A percentile compares a stretch with the other conserved stretches of the same genome.
These are phyloP conservation scores for Chlorella sp. DNA, from an alignment of 139 green algal genomes.

Conservation along the genomic window DNA sequence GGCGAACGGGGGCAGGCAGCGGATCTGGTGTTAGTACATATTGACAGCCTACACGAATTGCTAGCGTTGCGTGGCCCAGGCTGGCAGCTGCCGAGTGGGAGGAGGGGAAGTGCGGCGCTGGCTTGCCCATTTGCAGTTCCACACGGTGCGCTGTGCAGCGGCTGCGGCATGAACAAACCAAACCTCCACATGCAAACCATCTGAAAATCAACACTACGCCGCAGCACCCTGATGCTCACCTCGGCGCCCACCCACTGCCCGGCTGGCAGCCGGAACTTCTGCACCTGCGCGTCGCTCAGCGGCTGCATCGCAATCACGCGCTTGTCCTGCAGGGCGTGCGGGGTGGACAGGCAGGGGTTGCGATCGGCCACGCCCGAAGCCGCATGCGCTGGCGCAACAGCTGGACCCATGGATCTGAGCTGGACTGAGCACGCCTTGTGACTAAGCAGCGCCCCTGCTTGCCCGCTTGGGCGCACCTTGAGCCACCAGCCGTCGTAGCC, in stretches of 20 bases:
- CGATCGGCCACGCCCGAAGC: neutral
- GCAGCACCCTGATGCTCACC: neutral
- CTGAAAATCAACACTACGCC: neutral
- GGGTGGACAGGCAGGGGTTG: neutral
- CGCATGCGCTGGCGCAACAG: neutral
- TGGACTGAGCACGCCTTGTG: no score
- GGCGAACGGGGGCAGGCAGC: neutral
- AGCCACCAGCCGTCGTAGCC: slow-evolving; percentile 86
- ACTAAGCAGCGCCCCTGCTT: no score
- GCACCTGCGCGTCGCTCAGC: slow-evolving; percentile 38
- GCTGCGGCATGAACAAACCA: no score
- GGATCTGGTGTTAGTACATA: no score
- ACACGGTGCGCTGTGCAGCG: no score
- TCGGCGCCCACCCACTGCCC: slow-evolving; percentile 17
- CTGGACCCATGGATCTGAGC: no score
- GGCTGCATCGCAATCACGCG: slow-evolving; percentile 38
- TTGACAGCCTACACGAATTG: no score
- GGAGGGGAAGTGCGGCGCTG: no score
- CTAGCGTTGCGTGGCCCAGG: no score
- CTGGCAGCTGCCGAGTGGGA: no score
- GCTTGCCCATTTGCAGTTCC: no score
- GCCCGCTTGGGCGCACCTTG: slow-evolving; percentile 60
- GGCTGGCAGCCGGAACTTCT: slow-evolving; percentile 36
- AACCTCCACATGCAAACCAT: no score
- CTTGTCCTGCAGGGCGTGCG: slow-evolving; percentile 6